These are phyloP conservation scores for Agaricus bisporus DNA, from an alignment of 768 basidiomycete species.

Conservation along the genomic window DNA sequence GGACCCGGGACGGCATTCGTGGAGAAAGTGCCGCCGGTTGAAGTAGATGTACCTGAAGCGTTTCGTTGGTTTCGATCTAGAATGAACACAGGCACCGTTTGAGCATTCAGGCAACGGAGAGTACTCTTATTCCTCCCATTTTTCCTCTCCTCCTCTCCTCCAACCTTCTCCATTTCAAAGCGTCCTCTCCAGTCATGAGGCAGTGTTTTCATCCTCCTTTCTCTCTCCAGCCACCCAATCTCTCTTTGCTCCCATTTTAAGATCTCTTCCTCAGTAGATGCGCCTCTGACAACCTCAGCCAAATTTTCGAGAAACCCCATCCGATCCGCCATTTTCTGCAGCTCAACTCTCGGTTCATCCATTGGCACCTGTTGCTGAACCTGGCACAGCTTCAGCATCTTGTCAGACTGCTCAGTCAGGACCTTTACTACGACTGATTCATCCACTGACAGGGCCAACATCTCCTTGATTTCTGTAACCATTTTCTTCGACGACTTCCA, in stretches of 20 bases:
- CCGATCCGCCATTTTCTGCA: conserved; percentile 26
- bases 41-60: not conserved
- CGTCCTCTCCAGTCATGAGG: not conserved
- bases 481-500: conserved; percentile 41
- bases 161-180: not conserved
- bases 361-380: conserved; percentile 35
- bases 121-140: not conserved
- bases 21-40: not conserved
- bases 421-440: not conserved
- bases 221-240: conserved; percentile 16
- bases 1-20: no score
- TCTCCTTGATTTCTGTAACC: conserved; percentile 35
- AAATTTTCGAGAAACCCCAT: conserved; percentile 23
- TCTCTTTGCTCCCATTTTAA: conserved; percentile 13
- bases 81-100: not conserved
- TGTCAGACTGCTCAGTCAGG: not conserved
- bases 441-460: conserved; percentile 2
- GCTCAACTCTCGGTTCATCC: conserved; percentile 3
- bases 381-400: conserved; percentile 35
- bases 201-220: not conserved
- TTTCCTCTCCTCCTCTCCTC: not conserved
- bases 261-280: conserved; percentile 18
- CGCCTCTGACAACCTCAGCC: conserved; percentile 23
- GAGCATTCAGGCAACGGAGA: not conserved
- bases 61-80: not conserved